Evolutionary conservation across 2,329 filamentous ascomycete species (phyloP), one percentile per base, ranked within the genome.

Genomic region (Purpureocillium takamizusanense): DNA sequence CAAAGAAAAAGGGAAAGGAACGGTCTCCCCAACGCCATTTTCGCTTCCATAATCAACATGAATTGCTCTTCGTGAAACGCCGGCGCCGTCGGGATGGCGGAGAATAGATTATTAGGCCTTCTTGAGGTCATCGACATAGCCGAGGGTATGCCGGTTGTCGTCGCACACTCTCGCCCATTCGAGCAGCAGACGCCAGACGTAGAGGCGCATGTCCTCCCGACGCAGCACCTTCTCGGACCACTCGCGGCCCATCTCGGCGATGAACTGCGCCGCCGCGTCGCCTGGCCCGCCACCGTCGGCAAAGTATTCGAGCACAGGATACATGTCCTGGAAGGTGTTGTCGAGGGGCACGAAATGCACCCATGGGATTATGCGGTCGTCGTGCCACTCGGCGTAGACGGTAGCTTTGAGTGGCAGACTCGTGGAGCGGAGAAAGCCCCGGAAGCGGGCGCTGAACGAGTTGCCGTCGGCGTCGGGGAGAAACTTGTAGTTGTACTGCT

Each of bases 311-410:
- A 84, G 60, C 9, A 81, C 66, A 9, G 71, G 70, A 47, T 83
- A 85, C 9, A 85, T 54, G 34, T 86, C 83, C 37, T 73, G 64
- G 42, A 77, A 82, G 2, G 74, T 73, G 50, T 82, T 82, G 54
- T 85, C 79, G 50, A 87, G 69, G 2, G 83, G 83, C 1, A 80
- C 74, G 49, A 83, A 87, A 57, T 88, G 83, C 45, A 73, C 63
- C 83, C 83, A 88, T 0, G 81, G 75, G 12, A 76, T 61, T 1
- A 87, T 65, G 7, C 83, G 69, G 32, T 74, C 70, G 53, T 86
- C 82, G 53, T 86, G 82, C 83, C 83, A 87, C 54, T 87, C 83
- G 8, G 74, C 64, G 53, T 83, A 87, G 32, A 86, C 69, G 4
- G 82, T 86, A 11, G 77, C 72, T 59, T 87, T 87, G 53, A 87